phyloP scores from a whole-genome alignment of 2,329 filamentous ascomycete genomes.

The Thelonectria olida region DNA sequence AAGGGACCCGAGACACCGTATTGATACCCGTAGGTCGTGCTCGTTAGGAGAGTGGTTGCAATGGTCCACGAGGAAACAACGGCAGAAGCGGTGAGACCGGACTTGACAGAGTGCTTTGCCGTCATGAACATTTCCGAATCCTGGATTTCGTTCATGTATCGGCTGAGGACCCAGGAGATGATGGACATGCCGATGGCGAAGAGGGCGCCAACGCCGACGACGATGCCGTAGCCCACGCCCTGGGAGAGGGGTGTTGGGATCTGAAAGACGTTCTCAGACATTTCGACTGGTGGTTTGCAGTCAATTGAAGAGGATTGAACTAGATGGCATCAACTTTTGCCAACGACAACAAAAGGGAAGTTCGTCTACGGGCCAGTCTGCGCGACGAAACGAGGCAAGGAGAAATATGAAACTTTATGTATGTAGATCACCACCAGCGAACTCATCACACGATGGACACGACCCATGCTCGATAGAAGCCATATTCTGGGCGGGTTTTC shows the following conservation, averaged over 20 bases:
- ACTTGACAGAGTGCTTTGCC: conserved; percentile 16
- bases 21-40: conserved; percentile 12
- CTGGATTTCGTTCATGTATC: conserved; percentile 19
- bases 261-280: conserved; percentile 16
- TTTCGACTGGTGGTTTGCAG: not conserved
- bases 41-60: conserved; percentile 14
- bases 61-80: conserved; percentile 23
- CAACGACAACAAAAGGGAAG: not conserved
- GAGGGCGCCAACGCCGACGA: conserved; percentile 15
- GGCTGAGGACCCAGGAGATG: conserved; percentile 17
- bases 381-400: not conserved
- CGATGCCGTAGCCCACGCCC: conserved; percentile 18
- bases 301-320: not conserved
- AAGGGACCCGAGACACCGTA: conserved; percentile 18
- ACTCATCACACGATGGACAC: not conserved
- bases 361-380: not conserved
- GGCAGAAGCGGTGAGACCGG: conserved; percentile 15
- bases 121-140: conserved; percentile 24
- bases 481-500: not conserved
- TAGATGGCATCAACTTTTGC: not conserved
- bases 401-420: conserved; percentile 5
- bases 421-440: conserved; percentile 1
- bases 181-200: conserved; percentile 22
- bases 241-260: conserved; percentile 16
- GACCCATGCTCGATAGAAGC: conserved; percentile 5